phyloP scores from a whole-genome alignment of 257 asterid genomes.

The Solanum chaucha region DNA sequence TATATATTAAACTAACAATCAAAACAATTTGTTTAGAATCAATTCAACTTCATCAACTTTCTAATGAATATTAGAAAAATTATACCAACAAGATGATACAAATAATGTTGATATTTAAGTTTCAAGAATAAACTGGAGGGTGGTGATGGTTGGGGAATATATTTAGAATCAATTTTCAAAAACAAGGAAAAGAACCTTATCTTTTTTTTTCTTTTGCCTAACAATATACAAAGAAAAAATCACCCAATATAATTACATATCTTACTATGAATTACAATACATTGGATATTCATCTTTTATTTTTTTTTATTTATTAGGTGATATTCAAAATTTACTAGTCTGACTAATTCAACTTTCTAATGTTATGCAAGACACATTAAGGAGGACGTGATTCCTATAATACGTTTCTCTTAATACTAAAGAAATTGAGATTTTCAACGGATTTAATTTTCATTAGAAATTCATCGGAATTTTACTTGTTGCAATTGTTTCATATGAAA shows the following conservation, averaged over 20 bases:
- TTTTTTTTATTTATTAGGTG: background rate
- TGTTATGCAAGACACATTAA: background rate
- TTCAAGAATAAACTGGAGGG: background rate
- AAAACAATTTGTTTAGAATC: constrained; percentile 21
- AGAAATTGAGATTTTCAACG: background rate
- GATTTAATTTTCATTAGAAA: background rate
- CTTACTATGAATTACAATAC: background rate
- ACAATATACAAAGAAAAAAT: background rate
- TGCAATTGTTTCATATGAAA: too few species aligned
- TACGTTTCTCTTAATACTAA: background rate
- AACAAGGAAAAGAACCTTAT: constrained; percentile 37
- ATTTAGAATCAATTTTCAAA: constrained; percentile 32
- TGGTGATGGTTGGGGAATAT: constrained; percentile 15
- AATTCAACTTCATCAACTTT: constrained; percentile 21
- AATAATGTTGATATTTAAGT: constrained; percentile 20
- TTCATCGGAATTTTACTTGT: too few species aligned
- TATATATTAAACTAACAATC: background rate
- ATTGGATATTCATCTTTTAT: background rate
- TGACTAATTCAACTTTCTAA: background rate
- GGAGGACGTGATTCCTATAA: background rate
- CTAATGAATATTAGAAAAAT: constrained; percentile 12
- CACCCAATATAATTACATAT: background rate
- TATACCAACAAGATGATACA: background rate
- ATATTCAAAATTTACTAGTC: background rate
- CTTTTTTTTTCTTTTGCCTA: background rate